Conservation (phyloP, 805 yeast species). For the Saturnispora zaruensis region DNA sequence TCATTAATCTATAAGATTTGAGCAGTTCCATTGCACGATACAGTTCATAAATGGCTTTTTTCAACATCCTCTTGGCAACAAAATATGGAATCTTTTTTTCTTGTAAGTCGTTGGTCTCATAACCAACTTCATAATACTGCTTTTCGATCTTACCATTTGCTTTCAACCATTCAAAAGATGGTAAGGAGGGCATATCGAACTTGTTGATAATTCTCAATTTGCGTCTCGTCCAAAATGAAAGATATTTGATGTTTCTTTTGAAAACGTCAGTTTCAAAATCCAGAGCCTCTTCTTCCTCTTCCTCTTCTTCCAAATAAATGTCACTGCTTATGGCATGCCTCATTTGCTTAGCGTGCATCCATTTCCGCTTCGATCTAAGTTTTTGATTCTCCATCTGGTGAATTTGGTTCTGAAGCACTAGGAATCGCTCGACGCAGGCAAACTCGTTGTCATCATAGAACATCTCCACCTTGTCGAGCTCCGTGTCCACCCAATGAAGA, state of each 20-base stretch:
- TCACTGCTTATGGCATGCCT: constrained; percentile 7
- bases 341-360: constrained; percentile 11
- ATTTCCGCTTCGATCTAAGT: constrained; percentile 18
- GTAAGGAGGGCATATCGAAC: constrained; percentile 36
- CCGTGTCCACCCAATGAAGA: constrained; percentile 56
- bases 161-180: constrained; percentile 30
- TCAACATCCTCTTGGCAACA: constrained; percentile 58
- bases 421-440: constrained; percentile 49
- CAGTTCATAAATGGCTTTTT: constrained; percentile 60
- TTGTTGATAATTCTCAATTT: constrained; percentile 26
- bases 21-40: constrained; percentile 66
- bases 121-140: constrained; percentile 30
- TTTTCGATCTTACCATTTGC: constrained; percentile 25
- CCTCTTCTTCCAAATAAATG: constrained; percentile 11
- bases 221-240: constrained; percentile 20
- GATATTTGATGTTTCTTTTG: constrained; percentile 14
- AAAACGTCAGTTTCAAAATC: constrained; percentile 10
- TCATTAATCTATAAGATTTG: constrained; percentile 62
- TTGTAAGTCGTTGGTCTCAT: constrained; percentile 17
- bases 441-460: constrained; percentile 57
- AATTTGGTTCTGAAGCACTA: constrained; percentile 60
- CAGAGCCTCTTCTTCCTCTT: constrained; percentile 8
- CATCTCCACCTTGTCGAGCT: constrained; percentile 48
- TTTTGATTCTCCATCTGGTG: constrained; percentile 52
- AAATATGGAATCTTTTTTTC: constrained; percentile 41